Conservation (phyloP, 2,329 filamentous ascomycete genomes). For the Clarireedia homoeocarpa region DNA sequence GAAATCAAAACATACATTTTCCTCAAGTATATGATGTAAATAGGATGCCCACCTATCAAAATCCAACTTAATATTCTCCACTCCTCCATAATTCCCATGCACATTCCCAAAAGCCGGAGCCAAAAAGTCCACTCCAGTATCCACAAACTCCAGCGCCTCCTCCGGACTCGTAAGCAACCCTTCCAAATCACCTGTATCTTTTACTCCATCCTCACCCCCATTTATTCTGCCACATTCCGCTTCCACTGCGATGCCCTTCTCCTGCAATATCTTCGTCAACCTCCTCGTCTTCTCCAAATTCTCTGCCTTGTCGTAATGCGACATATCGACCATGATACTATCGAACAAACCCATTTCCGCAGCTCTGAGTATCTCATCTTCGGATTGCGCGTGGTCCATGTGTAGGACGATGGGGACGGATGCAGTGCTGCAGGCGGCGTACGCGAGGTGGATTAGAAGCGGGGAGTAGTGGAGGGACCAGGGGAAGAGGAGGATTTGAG, state of each 20-base stretch:
- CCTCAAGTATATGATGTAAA: neutral
- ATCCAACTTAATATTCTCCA: conserved; percentile 30
- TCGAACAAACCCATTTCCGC: conserved; percentile 57
- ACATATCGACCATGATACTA: conserved; percentile 72
- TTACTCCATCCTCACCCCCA: conserved; percentile 67
- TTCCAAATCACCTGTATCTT: conserved; percentile 55
- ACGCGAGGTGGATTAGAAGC: conserved; percentile 46
- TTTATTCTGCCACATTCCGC: conserved; percentile 63
- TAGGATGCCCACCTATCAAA: conserved; percentile 30
- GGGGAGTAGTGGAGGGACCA: conserved; percentile 57
- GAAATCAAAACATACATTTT: neutral
- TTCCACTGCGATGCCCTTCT: conserved; percentile 57
- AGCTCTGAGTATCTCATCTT: conserved; percentile 46
- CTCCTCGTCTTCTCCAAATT: conserved; percentile 59
- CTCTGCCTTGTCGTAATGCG: conserved; percentile 61
- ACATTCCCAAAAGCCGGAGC: conserved; percentile 63
- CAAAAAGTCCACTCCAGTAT: conserved; percentile 57
- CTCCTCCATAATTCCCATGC: conserved; percentile 50
- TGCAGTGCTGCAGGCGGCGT: conserved; percentile 45
- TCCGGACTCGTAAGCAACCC: conserved; percentile 55
- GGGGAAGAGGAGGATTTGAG: conserved; percentile 65
- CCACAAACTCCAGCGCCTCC: conserved; percentile 54
- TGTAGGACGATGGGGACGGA: conserved; percentile 54
- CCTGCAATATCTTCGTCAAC: conserved; percentile 41
- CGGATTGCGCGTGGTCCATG: conserved; percentile 56